These are phyloP conservation scores for Aureobasidium sp. DNA, from an alignment of 2,329 filamentous ascomycete genomes.

Conservation along the genomic window DNA sequence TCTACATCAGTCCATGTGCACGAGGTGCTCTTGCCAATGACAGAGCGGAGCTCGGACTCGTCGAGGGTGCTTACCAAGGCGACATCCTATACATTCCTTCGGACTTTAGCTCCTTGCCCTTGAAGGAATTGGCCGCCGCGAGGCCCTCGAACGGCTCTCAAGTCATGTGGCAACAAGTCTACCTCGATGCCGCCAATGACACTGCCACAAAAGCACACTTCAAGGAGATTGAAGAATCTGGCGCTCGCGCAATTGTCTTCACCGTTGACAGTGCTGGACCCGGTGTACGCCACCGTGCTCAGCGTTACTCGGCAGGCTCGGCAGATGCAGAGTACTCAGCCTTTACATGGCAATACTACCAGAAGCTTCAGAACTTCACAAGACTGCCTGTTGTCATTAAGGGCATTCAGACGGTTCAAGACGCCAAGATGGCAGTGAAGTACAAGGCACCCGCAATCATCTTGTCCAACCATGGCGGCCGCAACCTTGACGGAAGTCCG, in stretches of 20 bases:
- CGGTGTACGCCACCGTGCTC: conserved; percentile 29
- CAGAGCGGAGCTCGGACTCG: conserved; percentile 49
- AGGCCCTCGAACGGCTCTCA: conserved; percentile 29
- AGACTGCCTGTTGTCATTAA: conserved; percentile 34
- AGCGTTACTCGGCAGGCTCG: conserved; percentile 24
- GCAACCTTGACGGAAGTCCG: conserved; percentile 42
- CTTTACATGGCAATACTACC: conserved; percentile 28
- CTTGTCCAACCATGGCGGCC: conserved; percentile 44
- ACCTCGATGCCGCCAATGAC: conserved; percentile 25
- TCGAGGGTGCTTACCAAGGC: conserved; percentile 39
- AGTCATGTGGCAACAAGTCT: conserved; percentile 34
- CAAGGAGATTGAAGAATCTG: conserved; percentile 24
- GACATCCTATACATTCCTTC: conserved; percentile 44
- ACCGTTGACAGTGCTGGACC: conserved; percentile 32
- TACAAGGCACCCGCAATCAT: conserved; percentile 37
- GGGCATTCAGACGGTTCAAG: conserved; percentile 32
- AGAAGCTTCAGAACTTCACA: conserved; percentile 29
- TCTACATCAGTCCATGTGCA: conserved; percentile 91
- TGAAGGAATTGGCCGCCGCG: conserved; percentile 25
- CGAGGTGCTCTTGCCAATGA: conserved; percentile 84
- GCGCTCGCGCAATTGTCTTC: conserved; percentile 32
- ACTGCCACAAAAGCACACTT: conserved; percentile 25
- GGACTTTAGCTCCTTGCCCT: conserved; percentile 26
- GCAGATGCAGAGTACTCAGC: conserved; percentile 24
- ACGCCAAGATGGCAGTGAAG: conserved; percentile 33